phyloP scores from a whole-genome alignment of 225 moss, liverwort and hornwort genomes.

The Rhytidiadelphus loreus region DNA sequence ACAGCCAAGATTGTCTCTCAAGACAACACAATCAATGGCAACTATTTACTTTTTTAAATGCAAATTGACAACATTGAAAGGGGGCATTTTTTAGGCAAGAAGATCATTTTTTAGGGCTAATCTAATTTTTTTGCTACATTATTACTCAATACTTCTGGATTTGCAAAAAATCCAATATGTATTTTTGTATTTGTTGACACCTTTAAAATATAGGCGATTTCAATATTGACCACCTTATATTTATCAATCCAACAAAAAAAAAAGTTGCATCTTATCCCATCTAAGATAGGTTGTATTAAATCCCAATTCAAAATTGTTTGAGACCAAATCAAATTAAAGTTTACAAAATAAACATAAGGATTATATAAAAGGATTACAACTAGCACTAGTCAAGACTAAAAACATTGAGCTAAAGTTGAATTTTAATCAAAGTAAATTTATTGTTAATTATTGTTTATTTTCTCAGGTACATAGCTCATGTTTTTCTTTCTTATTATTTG shows the following conservation, averaged over 20 bases:
- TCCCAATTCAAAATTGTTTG: not conserved
- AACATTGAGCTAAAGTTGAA: not conserved
- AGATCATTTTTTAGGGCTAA: rapidly evolving
- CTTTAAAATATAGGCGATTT: not conserved
- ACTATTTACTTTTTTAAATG: too few species aligned
- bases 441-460: not conserved
- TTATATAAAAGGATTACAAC: not conserved
- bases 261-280: not conserved
- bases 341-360: not conserved
- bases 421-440: not conserved
- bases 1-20: too few species aligned
- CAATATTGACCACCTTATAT: not conserved
- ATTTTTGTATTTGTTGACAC: not conserved
- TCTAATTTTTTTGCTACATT: not conserved
- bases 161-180: not conserved
- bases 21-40: rapidly evolving
- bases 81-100: too few species aligned
- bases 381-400: not conserved
- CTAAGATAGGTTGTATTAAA: not conserved
- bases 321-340: not conserved
- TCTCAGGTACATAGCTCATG: rapidly evolving
- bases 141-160: not conserved
- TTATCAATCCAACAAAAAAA: not conserved
- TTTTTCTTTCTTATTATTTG: not conserved
- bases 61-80: rapidly evolving